Base-by-base conservation (phyloP, 2,329 filamentous ascomycete genomes). In the Nemania bipapillata region DNA sequence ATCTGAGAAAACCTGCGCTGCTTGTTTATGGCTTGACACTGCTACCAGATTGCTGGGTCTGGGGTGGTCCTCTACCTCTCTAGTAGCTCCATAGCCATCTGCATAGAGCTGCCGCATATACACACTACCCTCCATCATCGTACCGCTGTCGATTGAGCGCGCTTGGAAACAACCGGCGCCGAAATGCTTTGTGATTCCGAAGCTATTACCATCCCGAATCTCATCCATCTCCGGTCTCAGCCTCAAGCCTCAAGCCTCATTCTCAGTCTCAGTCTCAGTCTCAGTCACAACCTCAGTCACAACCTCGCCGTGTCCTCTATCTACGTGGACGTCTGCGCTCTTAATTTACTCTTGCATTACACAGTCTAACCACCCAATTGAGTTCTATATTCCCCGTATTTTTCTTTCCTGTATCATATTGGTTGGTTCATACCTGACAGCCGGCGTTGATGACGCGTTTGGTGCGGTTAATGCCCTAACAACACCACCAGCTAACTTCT, bases 391-490 rank as follows among this genome's bases (percentile, higher is more conserved):
- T 60, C 66, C 47, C 66, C 76, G 70, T 71, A 74, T 72, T 75
- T 69, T 72, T 69, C 15, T 77, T 75, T 74, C 60, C 77, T 81
- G 79, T 81, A 81, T 78, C 77, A 81, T 82, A 81, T 80, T 81
- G 80, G 80, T 82, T 76, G 81, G 80, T 81, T 68, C 52, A 72
- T 74, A 68, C 77, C 78, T 75, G 79, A 78, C 77, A 57, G 68
- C 55, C 67, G 52, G 50, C 54, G 61, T 32, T 57, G 50, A 62
- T 58, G 52, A 62, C 66, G 62, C 37, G 54, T 69, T 64, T n/a
- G n/a, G n/a, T n/a, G n/a, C n/a, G n/a, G 62, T 54, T 52, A 52
- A 68, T 61, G 58, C 60, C 62, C 56, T 50, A 69, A 66, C 28
- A 65, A 67, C 24, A 70, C 65, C 26, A 65, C 58, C 62, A 64